Evolutionary conservation across 164 flowering plant genomes (phyloP).

Genomic region (Chloranthus sessilifolius): DNA sequence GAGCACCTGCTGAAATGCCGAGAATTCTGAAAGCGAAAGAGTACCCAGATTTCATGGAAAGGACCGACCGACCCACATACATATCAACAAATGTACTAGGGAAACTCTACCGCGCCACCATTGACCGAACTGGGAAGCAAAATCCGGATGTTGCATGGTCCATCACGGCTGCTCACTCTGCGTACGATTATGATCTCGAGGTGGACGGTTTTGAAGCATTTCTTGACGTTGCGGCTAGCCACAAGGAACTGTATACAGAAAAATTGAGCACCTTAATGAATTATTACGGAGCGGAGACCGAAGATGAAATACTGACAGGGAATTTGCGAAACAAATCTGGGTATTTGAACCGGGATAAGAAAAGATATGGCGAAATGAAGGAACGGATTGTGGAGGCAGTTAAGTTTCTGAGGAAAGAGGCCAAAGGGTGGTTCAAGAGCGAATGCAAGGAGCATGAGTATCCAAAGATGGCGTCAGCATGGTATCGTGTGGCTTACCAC

Average conservation of each 20-base stretch:
- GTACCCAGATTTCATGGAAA: conserved; percentile 92
- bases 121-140: conserved; percentile 13
- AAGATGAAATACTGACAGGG: conserved; percentile 80
- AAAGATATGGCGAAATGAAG: conserved; percentile 61
- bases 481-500: conserved; percentile 91
- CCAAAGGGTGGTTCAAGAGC: conserved; percentile 59
- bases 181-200: conserved; percentile 67
- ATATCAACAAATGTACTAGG: conserved; percentile 60
- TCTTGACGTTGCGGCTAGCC: conserved; percentile 41
- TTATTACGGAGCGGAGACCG: conserved; percentile 57
- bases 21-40: conserved; percentile 54
- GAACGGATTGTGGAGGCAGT: conserved; percentile 58
- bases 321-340: conserved; percentile 40
- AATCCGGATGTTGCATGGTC: conserved; percentile 24
- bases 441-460: conserved; percentile 40
- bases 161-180: conserved; percentile 21
- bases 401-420: conserved; percentile 56
- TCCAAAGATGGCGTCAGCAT: conserved; percentile 71
- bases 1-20: conserved; percentile 96
- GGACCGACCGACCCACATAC: conserved; percentile 55
- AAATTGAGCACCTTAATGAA: conserved; percentile 49
- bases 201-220: conserved; percentile 60
- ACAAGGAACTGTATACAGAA: conserved; percentile 52
- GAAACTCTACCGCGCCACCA: conserved; percentile 71
- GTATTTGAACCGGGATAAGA: conserved; percentile 59